Conservation (phyloP, 306 rosid genomes). For the Astragalus glycyphyllos region DNA sequence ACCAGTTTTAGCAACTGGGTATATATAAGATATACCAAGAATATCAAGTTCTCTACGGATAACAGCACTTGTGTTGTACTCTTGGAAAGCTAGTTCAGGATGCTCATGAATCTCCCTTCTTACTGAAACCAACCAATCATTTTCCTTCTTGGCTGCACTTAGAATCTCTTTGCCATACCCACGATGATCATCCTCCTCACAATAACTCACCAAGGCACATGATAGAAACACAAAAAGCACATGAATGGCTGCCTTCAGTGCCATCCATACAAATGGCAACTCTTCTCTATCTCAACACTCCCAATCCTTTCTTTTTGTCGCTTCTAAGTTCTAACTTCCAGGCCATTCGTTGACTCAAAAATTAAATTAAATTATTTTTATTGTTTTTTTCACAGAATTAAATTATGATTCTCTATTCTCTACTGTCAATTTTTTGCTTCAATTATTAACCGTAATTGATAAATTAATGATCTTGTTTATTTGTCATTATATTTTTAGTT, state of each 20-base stretch:
- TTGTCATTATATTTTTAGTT: no score
- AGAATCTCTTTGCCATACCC: slow-evolving; percentile 51
- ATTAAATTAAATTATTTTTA: no score
- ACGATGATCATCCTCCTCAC: slow-evolving; percentile 31
- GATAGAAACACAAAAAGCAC: slow-evolving; percentile 27
- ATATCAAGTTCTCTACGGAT: slow-evolving; percentile 59
- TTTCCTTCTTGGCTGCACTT: slow-evolving; percentile 53
- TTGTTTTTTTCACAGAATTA: no score
- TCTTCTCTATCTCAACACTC: slow-evolving; percentile 26
- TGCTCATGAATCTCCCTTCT: slow-evolving; percentile 72
- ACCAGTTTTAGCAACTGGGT: slow-evolving; percentile 70
- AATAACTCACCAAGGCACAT: slow-evolving; percentile 15
- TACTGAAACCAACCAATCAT: slow-evolving; percentile 62
- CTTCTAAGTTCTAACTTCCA: neutral
- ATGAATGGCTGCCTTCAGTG: slow-evolving; percentile 13
- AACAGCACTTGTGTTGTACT: slow-evolving; percentile 73
- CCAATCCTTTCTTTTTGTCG: neutral
- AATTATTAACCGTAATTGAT: no score
- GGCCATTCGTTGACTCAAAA: neutral
- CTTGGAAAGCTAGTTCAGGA: slow-evolving; percentile 75
- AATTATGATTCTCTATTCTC: no score
- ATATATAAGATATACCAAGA: slow-evolving; percentile 56
- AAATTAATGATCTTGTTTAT: no score
- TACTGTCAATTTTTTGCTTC: no score
- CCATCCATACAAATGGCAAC: slow-evolving; percentile 18